A percentile compares a stretch with the other conserved stretches of the same genome.
Evolutionary conservation across 257 asterid genomes (phyloP).

Genomic region (Solanum dulcamara): DNA sequence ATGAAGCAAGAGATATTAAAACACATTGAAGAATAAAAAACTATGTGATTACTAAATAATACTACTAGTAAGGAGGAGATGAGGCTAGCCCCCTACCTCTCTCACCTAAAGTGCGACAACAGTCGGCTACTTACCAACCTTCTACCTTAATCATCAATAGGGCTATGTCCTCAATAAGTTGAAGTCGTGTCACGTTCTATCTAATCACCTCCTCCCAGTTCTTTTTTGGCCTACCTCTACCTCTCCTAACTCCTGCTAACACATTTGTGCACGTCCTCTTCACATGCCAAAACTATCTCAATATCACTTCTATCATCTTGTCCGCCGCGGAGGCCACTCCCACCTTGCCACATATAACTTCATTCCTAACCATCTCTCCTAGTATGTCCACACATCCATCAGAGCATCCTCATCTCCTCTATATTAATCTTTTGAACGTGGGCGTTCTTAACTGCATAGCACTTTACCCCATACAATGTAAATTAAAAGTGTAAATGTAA

Average conservation of each 20-base stretch:
- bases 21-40: not conserved
- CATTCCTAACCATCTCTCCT: not conserved
- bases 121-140: not conserved
- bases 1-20: not conserved
- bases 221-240: not conserved
- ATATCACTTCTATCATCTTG: not conserved
- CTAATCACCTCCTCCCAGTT: not conserved
- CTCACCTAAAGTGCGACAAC: not conserved
- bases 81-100: not conserved
- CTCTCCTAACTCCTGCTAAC: not conserved
- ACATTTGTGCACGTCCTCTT: not conserved
- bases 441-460: not conserved
- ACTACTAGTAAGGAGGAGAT: not conserved
- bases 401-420: not conserved
- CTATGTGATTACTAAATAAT: not conserved
- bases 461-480: not conserved
- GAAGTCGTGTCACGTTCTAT: not conserved
- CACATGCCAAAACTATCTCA: not conserved
- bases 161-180: not conserved
- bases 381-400: not conserved
- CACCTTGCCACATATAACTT: not conserved
- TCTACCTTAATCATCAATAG: not conserved
- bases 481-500: not conserved
- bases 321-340: not conserved
- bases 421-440: not conserved